A percentile compares a stretch with the other conserved stretches of the same genome.
Evolutionary conservation across 768 basidiomycete species (phyloP).

Genomic region (Mycena olivaceomarginata): DNA sequence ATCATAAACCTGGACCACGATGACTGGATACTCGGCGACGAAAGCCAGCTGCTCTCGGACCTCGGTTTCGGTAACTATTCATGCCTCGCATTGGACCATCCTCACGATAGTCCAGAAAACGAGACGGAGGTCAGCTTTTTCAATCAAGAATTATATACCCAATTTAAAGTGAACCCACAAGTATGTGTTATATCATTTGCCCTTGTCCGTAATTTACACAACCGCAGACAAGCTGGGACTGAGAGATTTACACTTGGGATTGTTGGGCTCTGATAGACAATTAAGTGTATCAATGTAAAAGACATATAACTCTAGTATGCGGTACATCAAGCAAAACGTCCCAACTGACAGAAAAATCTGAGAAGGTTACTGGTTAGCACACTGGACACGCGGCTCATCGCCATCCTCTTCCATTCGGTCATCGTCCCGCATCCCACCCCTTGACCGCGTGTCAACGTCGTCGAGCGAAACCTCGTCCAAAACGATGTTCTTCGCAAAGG

Average conservation of each 20-base stretch:
- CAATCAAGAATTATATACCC: constrained; percentile 83
- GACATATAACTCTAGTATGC: constrained; percentile 53
- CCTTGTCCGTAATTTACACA: constrained; percentile 5
- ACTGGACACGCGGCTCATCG: constrained; percentile 95
- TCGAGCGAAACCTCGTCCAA: constrained; percentile 92
- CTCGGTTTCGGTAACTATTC: constrained; percentile 82
- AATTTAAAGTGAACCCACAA: constrained; percentile 90
- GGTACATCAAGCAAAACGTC: constrained; percentile 35
- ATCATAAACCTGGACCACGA: constrained; percentile 99
- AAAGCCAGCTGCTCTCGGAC: constrained; percentile 77
- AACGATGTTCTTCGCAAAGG: constrained; percentile 78
- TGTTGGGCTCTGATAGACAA: constrained; percentile 51
- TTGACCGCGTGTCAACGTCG: constrained; percentile 83
- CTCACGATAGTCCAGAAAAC: constrained; percentile 77
- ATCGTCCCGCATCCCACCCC: constrained; percentile 69
- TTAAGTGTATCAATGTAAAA: constrained; percentile 59
- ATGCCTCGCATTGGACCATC: too few species aligned
- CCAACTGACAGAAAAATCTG: constrained; percentile 16
- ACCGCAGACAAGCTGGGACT: constrained; percentile 67
- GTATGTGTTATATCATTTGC: constrained; percentile 60
- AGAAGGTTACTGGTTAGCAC: constrained; percentile 86
- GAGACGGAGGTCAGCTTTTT: constrained; percentile 98
- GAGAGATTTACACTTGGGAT: background rate
- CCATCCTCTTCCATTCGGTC: constrained; percentile 96
- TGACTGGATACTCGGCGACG: constrained; percentile 91